Conservation (phyloP, 345 rosid species). For the Pistacia integerrima region DNA sequence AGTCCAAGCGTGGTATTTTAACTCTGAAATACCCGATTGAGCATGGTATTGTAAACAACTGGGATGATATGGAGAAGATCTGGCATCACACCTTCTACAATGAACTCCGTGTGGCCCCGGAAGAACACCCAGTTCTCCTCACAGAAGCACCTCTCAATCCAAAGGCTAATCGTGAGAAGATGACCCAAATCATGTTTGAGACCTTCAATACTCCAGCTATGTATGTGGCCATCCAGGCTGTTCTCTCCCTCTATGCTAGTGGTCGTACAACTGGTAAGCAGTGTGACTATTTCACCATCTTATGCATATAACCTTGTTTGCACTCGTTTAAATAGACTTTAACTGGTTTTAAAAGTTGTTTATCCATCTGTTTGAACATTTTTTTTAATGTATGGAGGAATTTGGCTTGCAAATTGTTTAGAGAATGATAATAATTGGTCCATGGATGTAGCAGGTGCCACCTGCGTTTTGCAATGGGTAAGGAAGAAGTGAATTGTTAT, state of each 20-base stretch:
- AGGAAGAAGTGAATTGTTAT: background rate
- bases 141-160: constrained; percentile 76
- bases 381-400: background rate
- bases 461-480: background rate
- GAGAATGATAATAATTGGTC: background rate
- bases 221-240: constrained; percentile 73
- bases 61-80: constrained; percentile 76
- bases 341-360: background rate
- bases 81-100: constrained; percentile 73
- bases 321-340: constrained; percentile 2
- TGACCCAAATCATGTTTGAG: constrained; percentile 73
- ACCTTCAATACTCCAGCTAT: constrained; percentile 64
- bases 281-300: constrained; percentile 11
- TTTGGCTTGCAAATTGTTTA: background rate
- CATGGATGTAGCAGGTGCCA: background rate
- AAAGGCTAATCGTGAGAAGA: constrained; percentile 65
- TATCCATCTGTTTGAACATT: background rate
- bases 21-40: constrained; percentile 69
- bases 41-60: constrained; percentile 66
- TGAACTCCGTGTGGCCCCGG: constrained; percentile 66
- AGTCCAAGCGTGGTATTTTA: constrained; percentile 70
- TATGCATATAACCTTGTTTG: background rate
- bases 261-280: constrained; percentile 70
- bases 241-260: constrained; percentile 71
- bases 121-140: constrained; percentile 68